phyloP scores from a whole-genome alignment of 2,329 filamentous ascomycete genomes.

The Westerdykella ornata region DNA sequence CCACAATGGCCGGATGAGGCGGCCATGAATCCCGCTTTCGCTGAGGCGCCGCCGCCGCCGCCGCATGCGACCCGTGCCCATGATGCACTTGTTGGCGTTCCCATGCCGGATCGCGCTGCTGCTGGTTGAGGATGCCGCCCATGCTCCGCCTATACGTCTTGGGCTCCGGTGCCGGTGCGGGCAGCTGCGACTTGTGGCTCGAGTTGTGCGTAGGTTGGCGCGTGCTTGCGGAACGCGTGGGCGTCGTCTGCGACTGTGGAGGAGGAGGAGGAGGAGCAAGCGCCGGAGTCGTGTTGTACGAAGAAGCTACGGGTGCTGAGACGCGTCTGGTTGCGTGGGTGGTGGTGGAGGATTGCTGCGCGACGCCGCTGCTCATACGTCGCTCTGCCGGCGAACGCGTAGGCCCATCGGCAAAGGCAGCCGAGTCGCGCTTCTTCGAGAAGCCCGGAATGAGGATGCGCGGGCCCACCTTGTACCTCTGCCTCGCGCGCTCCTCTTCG shows the following conservation, averaged over 20 bases:
- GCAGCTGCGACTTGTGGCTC: constrained; percentile 31
- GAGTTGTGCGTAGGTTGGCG: constrained; percentile 27
- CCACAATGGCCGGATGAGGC: constrained; percentile 34
- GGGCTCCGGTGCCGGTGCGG: constrained; percentile 11
- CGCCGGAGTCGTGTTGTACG: constrained; percentile 11
- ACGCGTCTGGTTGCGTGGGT: constrained; percentile 18
- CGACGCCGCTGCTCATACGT: constrained; percentile 1
- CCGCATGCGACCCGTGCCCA: constrained; percentile 15
- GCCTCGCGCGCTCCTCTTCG: constrained; percentile 25
- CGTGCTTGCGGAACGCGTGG: constrained; percentile 18
- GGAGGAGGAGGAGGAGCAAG: constrained; percentile 7
- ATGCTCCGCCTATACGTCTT: constrained; percentile 26
- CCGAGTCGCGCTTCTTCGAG: constrained; percentile 19
- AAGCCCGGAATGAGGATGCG: constrained; percentile 28
- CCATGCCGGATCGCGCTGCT: constrained; percentile 21
- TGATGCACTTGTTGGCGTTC: constrained; percentile 21
- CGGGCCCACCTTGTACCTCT: constrained; percentile 33
- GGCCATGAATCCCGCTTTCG: constrained; percentile 29
- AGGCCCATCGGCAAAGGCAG: constrained; percentile 7
- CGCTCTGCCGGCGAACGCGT: constrained; percentile 3
- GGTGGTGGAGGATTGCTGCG: constrained; percentile 4
- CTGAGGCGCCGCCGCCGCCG: constrained; percentile 18
- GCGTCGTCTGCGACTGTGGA: constrained; percentile 8
- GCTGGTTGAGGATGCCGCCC: constrained; percentile 30
- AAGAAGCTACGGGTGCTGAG: constrained; percentile 19